Conservation (phyloP, 371 early-diverging fungal species). For the Circinella umbellata region DNA sequence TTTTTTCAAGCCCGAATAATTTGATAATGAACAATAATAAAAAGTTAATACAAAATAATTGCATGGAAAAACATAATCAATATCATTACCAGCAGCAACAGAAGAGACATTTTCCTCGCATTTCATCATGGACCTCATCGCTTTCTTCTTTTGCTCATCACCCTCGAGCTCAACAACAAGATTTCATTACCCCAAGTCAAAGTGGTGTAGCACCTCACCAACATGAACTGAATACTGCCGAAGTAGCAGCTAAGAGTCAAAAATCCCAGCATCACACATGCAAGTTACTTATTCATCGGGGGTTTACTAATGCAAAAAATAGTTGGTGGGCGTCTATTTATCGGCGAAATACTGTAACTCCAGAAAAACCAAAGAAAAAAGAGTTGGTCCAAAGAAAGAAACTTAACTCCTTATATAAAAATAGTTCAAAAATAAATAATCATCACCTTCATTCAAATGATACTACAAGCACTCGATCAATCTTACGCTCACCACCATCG, state of each 20-base stretch:
- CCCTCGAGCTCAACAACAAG: not conserved
- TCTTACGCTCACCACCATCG: no score
- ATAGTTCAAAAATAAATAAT: not conserved
- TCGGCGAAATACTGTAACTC: slow-evolving; percentile 1
- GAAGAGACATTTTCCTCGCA: not conserved
- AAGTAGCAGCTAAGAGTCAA: not conserved
- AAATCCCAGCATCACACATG: not conserved
- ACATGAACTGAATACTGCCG: no score
- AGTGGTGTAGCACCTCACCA: no score
- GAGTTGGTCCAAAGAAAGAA: not conserved
- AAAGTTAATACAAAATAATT: no score
- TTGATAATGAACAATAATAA: no score
- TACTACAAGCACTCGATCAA: no score
- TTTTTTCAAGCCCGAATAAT: not conserved
- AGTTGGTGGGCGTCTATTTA: slow-evolving; percentile 7
- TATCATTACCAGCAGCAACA: not conserved
- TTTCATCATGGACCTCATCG: slow-evolving; percentile 5
- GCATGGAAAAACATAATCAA: no score
- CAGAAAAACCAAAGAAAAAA: not conserved
- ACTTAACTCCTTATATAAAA: not conserved
- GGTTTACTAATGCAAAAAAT: not conserved
- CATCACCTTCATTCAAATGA: not conserved
- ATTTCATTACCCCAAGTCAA: not conserved
- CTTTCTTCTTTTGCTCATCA: slow-evolving; percentile 9
- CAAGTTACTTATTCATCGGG: not conserved